Conservation (phyloP, 2,329 filamentous ascomycete genomes). For the Ceratocystis harringtonii region DNA sequence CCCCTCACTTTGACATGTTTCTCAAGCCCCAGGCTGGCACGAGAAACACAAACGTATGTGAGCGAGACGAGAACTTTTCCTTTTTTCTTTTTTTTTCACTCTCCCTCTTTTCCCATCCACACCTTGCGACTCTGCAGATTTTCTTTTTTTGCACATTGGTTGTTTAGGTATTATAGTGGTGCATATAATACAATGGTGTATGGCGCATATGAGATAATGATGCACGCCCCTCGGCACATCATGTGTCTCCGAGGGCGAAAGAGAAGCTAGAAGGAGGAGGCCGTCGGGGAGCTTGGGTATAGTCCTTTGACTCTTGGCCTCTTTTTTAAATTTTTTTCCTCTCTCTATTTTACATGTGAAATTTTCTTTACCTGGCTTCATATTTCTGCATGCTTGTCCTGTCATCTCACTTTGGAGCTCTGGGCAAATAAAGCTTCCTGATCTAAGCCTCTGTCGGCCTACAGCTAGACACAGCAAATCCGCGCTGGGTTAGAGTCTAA, state of each 20-base stretch:
- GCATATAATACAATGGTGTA: background rate
- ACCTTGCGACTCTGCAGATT: background rate
- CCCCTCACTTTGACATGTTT: constrained; percentile 8
- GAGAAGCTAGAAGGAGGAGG: constrained; percentile 4
- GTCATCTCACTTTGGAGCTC: background rate
- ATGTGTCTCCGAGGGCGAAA: background rate
- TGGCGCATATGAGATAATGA: background rate
- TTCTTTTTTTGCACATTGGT: background rate
- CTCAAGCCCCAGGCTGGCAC: constrained; percentile 1
- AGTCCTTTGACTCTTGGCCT: background rate
- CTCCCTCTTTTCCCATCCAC: background rate
- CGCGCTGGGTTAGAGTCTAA: background rate
- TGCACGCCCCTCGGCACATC: background rate
- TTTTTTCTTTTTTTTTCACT: constrained; percentile 7
- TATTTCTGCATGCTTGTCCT: background rate
- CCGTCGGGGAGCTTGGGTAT: background rate
- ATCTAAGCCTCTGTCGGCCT: background rate
- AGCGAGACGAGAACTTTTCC: background rate
- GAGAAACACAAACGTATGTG: background rate
- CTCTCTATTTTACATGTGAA: background rate
- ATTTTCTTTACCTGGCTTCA: background rate
- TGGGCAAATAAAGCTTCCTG: background rate
- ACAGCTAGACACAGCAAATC: background rate
- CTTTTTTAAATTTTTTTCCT: background rate
- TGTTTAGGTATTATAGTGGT: background rate